phyloP scores from a whole-genome alignment of 2,329 filamentous ascomycete species.

The Fusarium sp. region DNA sequence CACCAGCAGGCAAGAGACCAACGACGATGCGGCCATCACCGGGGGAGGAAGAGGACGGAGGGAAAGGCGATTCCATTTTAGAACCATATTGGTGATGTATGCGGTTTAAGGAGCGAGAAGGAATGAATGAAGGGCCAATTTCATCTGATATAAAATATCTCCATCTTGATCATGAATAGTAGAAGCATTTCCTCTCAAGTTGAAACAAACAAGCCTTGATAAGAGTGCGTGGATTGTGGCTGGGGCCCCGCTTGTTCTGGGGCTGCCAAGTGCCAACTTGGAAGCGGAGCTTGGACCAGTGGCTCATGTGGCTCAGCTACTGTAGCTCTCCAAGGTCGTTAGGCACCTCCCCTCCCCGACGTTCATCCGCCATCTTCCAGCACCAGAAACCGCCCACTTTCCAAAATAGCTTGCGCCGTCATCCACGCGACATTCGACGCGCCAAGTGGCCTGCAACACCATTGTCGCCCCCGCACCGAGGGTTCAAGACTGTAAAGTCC shows the following conservation, averaged over 20 bases:
- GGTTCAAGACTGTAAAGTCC: slow-evolving; percentile 35
- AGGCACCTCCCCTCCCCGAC: slow-evolving; percentile 35
- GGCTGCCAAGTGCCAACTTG: neutral
- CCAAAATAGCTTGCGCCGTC: slow-evolving; percentile 43
- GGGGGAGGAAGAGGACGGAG: slow-evolving; percentile 76
- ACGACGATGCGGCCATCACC: slow-evolving; percentile 85
- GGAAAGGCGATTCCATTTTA: slow-evolving; percentile 77
- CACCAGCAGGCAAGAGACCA: slow-evolving; percentile 76
- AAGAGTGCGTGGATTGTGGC: slow-evolving; percentile 30
- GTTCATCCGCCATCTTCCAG: slow-evolving; percentile 37
- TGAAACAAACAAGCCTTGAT: neutral
- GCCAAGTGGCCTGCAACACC: slow-evolving; percentile 46
- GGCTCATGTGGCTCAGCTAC: slow-evolving; percentile 10
- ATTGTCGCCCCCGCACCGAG: slow-evolving; percentile 46
- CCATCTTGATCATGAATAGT: slow-evolving; percentile 21
- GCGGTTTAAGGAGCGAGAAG: neutral
- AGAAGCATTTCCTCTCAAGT: neutral
- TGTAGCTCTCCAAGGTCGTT: neutral
- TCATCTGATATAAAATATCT: slow-evolving; percentile 13
- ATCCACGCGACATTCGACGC: slow-evolving; percentile 47
- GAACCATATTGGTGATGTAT: slow-evolving; percentile 35
- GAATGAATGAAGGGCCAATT: neutral
- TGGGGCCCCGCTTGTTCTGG: slow-evolving; percentile 24
- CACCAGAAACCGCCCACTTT: slow-evolving; percentile 38
- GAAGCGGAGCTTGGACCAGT: neutral